phyloP scores from a whole-genome alignment of 148 eudicot species.

The Rhododendron henanense region DNA sequence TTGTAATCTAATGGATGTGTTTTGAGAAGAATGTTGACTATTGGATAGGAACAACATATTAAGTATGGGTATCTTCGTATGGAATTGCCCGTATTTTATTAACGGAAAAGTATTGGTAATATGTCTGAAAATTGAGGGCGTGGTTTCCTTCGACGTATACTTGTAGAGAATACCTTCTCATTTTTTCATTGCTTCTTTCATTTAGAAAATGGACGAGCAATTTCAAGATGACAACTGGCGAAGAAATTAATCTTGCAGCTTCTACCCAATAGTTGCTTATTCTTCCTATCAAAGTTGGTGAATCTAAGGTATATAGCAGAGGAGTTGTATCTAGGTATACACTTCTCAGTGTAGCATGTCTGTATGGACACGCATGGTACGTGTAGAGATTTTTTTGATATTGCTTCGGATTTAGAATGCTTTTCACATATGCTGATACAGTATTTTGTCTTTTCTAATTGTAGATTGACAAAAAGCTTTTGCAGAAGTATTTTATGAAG shows the following conservation, averaged over 20 bases:
- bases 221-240: slow-evolving; percentile 75
- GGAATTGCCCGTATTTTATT: no score
- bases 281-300: slow-evolving; percentile 84
- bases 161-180: no score
- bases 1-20: no score
- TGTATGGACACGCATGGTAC: background rate
- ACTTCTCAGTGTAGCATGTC: background rate
- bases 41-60: no score
- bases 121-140: no score
- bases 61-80: no score
- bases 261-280: slow-evolving; percentile 78
- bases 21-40: no score
- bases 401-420: background rate
- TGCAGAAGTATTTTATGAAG: slow-evolving; percentile 61
- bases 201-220: slow-evolving; percentile 84
- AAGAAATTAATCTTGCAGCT: slow-evolving; percentile 78
- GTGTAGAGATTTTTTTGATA: background rate
- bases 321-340: background rate
- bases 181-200: background rate
- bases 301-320: slow-evolving; percentile 55
- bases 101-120: no score
- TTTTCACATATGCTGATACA: background rate
- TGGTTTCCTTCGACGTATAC: no score
- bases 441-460: slow-evolving; percentile 3
- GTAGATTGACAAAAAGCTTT: slow-evolving; percentile 75